phyloP scores from a whole-genome alignment of 2,329 filamentous ascomycete species.

The Beauveria sp. region DNA sequence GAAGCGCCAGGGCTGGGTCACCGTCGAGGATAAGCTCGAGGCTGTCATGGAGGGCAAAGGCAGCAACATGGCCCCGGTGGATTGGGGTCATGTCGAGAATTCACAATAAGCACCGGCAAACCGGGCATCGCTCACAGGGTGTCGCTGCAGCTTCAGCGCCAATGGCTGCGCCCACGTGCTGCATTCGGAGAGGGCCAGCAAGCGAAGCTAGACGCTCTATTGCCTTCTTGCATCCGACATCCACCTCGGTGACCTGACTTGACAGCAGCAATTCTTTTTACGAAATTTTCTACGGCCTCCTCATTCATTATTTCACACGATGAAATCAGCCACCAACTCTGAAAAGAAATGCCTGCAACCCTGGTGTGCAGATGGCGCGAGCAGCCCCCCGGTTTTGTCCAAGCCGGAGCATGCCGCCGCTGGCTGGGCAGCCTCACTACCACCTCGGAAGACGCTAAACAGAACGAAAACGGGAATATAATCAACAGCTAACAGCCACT shows the following conservation, averaged over 20 bases:
- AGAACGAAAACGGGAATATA: not conserved
- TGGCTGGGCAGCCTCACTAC: not conserved
- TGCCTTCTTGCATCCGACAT: not conserved
- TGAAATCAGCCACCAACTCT: not conserved
- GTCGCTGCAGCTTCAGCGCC: not conserved
- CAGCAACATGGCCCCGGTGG: conserved; percentile 27
- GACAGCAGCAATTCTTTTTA: not conserved
- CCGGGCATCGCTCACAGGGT: not conserved
- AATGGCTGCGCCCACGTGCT: conserved; percentile 1
- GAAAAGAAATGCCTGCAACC: not conserved
- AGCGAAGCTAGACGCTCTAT: not conserved
- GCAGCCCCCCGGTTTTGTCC: not conserved
- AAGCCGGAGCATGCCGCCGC: not conserved
- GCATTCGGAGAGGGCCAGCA: not conserved
- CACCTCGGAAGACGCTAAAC: not conserved
- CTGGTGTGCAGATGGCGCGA: not conserved
- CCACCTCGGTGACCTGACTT: not conserved
- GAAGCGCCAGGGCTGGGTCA: conserved; percentile 35
- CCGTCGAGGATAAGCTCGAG: conserved; percentile 46
- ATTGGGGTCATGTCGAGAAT: conserved; percentile 30
- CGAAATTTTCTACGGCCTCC: not conserved
- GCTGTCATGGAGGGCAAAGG: conserved; percentile 43
- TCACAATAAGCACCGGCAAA: too few species aligned
- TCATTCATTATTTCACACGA: too few species aligned
- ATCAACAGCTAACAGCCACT: not conserved